A percentile compares a stretch with the other conserved stretches of the same genome.
These are phyloP conservation scores for Trypanosomatidae sp. DNA, from an alignment of 208 protist species.

Conservation along the genomic window DNA sequence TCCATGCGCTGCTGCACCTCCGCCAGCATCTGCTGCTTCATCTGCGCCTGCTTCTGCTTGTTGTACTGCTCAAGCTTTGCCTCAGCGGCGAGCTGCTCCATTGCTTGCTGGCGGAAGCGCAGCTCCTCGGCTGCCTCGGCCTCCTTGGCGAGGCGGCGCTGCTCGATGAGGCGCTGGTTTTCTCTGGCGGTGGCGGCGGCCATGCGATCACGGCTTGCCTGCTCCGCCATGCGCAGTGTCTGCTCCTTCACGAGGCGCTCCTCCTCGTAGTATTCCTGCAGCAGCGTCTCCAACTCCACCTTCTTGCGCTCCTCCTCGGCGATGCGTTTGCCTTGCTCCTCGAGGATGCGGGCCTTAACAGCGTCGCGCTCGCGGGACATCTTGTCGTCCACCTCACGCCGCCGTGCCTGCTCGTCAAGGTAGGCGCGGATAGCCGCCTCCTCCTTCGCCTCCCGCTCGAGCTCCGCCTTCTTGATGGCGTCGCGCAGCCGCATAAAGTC, in stretches of 20 bases:
- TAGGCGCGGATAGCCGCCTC: slow-evolving; percentile 81
- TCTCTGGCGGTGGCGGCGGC: slow-evolving; percentile 49
- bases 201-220: slow-evolving; percentile 74
- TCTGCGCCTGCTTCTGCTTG: slow-evolving; percentile 63
- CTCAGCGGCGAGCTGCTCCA: slow-evolving; percentile 77
- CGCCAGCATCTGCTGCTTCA: slow-evolving; percentile 72
- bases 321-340: slow-evolving; percentile 85
- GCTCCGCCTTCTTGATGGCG: slow-evolving; percentile 77
- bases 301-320: slow-evolving; percentile 82
- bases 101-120: slow-evolving; percentile 68
- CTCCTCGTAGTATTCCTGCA: slow-evolving; percentile 92
- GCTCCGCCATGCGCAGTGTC: slow-evolving; percentile 55
- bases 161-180: slow-evolving; percentile 80
- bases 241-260: slow-evolving; percentile 80
- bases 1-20: slow-evolving; percentile 81
- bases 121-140: slow-evolving; percentile 76
- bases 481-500: slow-evolving; percentile 77
- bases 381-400: slow-evolving; percentile 76
- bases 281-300: slow-evolving; percentile 78
- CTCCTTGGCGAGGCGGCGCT: slow-evolving; percentile 56
- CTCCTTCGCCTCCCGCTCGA: slow-evolving; percentile 73
- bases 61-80: slow-evolving; percentile 81
- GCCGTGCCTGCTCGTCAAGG: slow-evolving; percentile 65
- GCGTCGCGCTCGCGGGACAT: slow-evolving; percentile 68
- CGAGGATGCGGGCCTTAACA: slow-evolving; percentile 73